Evolutionary conservation across 2,329 filamentous ascomycete species (phyloP), one percentile per base, ranked within the genome.

Genomic region (Metarhizium guizhouense): DNA sequence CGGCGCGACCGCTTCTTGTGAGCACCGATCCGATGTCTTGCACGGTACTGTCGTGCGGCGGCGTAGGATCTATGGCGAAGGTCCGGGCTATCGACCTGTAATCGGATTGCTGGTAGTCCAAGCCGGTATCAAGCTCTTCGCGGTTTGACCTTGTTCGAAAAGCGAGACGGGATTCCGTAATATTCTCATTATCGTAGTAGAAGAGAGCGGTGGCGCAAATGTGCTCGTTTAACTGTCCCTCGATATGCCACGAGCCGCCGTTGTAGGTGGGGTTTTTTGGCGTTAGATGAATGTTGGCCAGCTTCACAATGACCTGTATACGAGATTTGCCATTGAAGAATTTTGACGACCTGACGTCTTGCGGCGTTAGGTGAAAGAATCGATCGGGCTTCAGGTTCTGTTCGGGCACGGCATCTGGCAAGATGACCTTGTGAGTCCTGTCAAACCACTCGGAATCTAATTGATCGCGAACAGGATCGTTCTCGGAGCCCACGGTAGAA

Each of bases 191-290:
- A 16, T 45, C 42, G 18, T 45, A 45, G 42, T 45, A 45, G 42
- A 83, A 84, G 18, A 87, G 69, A 0, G 83, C 80, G 0, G 82
- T 83, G 0, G 82, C 82, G 59, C 76, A 78, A 42, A 88, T 85
- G 59, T 79, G 79, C 65, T 88, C 84, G 61, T 87, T 87, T 7
- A 75, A 60, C 58, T 72, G 70, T 18, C 81, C 80, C 59, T 83
- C 81, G 2, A 81, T 62, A 59, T 83, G 80, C 76, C 80, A 84
- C 1, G 68, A 69, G 0, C 80, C 80, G 16, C 78, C 78, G 0
- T 69, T 66, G 59, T 82, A 86, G 0, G 63, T 62, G 0, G 83
- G 79, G 2, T 81, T 76, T 18, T 81, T 78, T 0, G 84, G 84
- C 0, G 76, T 81, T 1, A 87, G 72, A 32, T 84, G 74, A 48